Base-by-base conservation (phyloP, 225 moss, liverwort and hornwort genomes). In the Pseudisothecium myosuroides region DNA sequence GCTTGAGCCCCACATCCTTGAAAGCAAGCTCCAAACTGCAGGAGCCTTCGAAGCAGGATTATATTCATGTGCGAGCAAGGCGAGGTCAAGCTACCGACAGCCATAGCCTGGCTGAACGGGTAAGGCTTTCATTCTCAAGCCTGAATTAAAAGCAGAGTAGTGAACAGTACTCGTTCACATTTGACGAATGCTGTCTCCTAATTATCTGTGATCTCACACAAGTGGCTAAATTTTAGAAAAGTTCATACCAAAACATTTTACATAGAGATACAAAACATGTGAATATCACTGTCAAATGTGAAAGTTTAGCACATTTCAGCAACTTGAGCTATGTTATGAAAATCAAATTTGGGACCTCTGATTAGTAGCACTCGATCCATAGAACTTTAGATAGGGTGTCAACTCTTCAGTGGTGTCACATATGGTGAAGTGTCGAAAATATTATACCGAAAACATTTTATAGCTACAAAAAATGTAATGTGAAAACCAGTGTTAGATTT, bases 101-200 rank as follows among this genome's bases (percentile, higher is more conserved):
- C 77, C 95, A 95, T 82, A 95, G 95, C 93, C 92, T 95, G 56
- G 95, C 95, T 8, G 95, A 95, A 90, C 89, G 95, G 91, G 95
- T 95, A 90, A 89, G 59, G 34, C 43, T 6, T 43, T 31, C 41
- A 19, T 29, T 31, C 31, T 28, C 36, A 59, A 26, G 37, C 41
- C 65, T 65, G 59, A 54, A 58, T 47, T 15, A 50, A 36, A 50
- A 62, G 34, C 61, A 67, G 39, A 67, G 28, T 49, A n/a, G 5
- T 55, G 68, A 21, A 8, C 49, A 82, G 47, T 62, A 45, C 81
- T 62, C 31, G 22, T 22, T 61, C 47, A 32, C 47, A 29, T 63
- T 36, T 45, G 10, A 23, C 10, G 47, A 36, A 47, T 47, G 47
- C 63, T 63, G 47, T 60, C 47, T 64, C 47, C 22, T 63, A 22